Percentiles rank a stretch among this genome's conserved stretches.
Conservation (phyloP, 805 yeast genomes). For the Torulaspora franciscae region DNA sequence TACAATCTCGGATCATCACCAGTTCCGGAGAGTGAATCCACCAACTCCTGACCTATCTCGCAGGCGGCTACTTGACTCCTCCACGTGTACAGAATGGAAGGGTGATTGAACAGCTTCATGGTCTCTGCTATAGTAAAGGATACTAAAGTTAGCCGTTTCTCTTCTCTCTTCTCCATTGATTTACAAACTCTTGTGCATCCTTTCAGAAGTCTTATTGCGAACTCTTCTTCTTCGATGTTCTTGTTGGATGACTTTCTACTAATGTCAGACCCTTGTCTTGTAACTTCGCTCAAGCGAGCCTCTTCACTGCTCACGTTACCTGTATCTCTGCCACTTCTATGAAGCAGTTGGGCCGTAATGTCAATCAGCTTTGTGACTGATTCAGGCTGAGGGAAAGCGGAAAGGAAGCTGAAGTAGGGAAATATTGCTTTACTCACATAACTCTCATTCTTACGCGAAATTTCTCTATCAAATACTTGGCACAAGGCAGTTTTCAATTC, state of each 20-base stretch:
- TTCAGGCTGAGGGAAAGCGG: constrained; percentile 31
- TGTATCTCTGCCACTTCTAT: constrained; percentile 38
- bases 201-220: constrained; percentile 37
- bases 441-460: constrained; percentile 57
- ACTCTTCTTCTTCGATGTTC: constrained; percentile 48
- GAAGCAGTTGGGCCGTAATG: constrained; percentile 39
- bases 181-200: constrained; percentile 38
- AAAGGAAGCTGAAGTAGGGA: constrained; percentile 48
- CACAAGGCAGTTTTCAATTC: constrained; percentile 39
- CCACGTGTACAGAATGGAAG: constrained; percentile 48
- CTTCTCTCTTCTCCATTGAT: constrained; percentile 16
- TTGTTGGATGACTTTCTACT: constrained; percentile 39
- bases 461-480: constrained; percentile 51
- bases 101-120: constrained; percentile 28
- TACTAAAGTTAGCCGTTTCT: constrained; percentile 21
- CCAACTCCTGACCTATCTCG: constrained; percentile 37
- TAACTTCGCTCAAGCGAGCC: constrained; percentile 19
- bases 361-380: constrained; percentile 22
- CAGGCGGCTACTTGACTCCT: constrained; percentile 47
- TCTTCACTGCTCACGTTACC: constrained; percentile 28
- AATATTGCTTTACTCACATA: constrained; percentile 57
- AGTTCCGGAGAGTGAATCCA: constrained; percentile 11
- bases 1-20: constrained; percentile 1
- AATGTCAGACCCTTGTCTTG: constrained; percentile 30
- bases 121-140: constrained; percentile 32